Conservation (phyloP, 176 grass and related monocot species). For the Canna indica region DNA sequence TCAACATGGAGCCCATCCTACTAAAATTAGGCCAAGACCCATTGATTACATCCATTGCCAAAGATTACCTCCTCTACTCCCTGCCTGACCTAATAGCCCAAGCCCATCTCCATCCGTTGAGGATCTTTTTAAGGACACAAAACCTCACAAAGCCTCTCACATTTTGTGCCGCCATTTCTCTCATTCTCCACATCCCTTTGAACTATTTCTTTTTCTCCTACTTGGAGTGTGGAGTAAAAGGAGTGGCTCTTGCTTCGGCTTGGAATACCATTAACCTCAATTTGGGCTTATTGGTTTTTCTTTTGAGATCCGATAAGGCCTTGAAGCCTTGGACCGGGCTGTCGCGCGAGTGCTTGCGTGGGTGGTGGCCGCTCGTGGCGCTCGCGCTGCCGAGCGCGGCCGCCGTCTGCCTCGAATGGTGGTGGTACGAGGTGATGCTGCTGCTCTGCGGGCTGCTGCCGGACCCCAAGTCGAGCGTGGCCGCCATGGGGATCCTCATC, state of each 20-base stretch:
- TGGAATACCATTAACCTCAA: conserved; percentile 14
- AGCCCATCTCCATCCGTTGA: conserved; percentile 10
- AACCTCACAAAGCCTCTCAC: conserved; percentile 7
- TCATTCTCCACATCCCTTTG: conserved; percentile 4
- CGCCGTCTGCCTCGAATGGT: conserved; percentile 21
- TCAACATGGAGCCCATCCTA: conserved; percentile 10
- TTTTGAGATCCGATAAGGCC: not conserved
- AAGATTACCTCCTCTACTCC: conserved; percentile 12
- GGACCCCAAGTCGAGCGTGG: conserved; percentile 9
- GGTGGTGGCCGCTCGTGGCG: not conserved
- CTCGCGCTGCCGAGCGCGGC: conserved; percentile 6
- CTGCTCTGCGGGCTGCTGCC: conserved; percentile 14
- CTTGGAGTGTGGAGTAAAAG: not conserved
- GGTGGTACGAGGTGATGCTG: conserved; percentile 22
- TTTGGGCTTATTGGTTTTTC: not conserved
- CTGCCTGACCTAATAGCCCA: conserved; percentile 16
- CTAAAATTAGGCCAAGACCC: not conserved
- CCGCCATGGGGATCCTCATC: conserved; percentile 18
- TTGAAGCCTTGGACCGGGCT: conserved; percentile 8
- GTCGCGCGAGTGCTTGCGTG: not conserved
- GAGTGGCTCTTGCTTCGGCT: conserved; percentile 12
- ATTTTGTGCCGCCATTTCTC: conserved; percentile 1
- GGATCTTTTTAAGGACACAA: conserved; percentile 14
- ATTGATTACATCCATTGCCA: not conserved
- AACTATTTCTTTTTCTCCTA: conserved; percentile 2